Conservation (phyloP, 1,284 basidiomycete genomes). For the Exobasidium cylindrosporum region DNA sequence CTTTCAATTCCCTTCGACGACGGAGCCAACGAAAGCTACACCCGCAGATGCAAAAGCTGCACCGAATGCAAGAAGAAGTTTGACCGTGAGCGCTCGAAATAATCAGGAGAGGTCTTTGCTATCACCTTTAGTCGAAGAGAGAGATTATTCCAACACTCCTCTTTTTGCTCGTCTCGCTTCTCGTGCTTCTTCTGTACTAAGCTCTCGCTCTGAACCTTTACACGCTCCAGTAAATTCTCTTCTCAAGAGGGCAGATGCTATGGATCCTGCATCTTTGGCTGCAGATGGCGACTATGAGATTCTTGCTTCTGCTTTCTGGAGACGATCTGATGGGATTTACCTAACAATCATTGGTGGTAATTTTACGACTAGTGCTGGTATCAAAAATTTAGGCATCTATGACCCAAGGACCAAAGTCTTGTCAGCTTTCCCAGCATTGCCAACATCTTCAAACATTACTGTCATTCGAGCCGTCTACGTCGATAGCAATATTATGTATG, state of each 20-base stretch:
- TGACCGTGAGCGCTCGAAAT: background rate
- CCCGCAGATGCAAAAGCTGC: conserved; percentile 3
- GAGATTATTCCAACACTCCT: background rate
- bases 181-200: conserved; percentile 18
- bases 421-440: conserved; percentile 60
- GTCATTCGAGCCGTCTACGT: conserved; percentile 62
- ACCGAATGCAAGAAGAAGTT: background rate
- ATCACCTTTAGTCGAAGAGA: background rate
- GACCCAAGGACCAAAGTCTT: conserved; percentile 60
- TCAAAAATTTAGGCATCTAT: conserved; percentile 71
- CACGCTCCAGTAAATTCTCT: conserved; percentile 18
- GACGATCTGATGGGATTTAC: conserved; percentile 61
- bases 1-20: conserved; percentile 54
- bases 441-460: conserved; percentile 46
- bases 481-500: conserved; percentile 40
- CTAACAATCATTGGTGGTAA: conserved; percentile 83
- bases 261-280: conserved; percentile 56
- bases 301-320: conserved; percentile 84
- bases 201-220: background rate
- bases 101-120: background rate
- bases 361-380: conserved; percentile 66
- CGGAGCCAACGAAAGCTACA: background rate
- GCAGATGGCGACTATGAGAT: conserved; percentile 72
- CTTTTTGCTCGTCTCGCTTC: background rate
- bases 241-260: conserved; percentile 28